Evolutionary conservation across 1,284 basidiomycete species (phyloP), one percentile per base, ranked within the genome.

Genomic region (Irpex lacteus): DNA sequence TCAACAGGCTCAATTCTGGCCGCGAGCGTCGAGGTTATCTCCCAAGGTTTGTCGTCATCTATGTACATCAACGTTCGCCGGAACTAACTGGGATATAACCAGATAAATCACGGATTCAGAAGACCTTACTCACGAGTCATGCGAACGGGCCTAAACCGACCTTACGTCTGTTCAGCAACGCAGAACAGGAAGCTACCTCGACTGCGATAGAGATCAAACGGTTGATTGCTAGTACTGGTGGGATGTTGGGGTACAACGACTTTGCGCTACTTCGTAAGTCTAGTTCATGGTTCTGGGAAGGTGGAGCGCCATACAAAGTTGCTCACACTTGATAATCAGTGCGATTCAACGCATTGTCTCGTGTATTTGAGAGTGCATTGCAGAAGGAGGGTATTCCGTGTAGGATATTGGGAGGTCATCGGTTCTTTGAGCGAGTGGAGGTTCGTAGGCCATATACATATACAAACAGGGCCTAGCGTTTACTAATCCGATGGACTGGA

Each of bases 381-480:
- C 92, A 94, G 73, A 88, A 86, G 65, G 87, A 89, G 67, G 84
- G 87, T 36, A 92, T 98, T 55, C 94, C 94, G 0, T 88, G 85
- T 70, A 80, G 88, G 56, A 84, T 97, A 60, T 82, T 97, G 7
- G 90, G 88, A 13, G 94, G 94, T 0, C 88, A 91, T 74, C 92
- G 90, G 74, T 96, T 96, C 83, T 96, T 96, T 71, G 92, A 96
- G 67, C 88, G 94, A 6, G 75, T 85, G 68, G 92, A 94, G 80
- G n/a, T n/a, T n/a, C n/a, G n/a, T n/a, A n/a, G n/a, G n/a, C n/a
- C n/a, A n/a, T n/a, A n/a, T n/a, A n/a, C n/a, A n/a, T n/a, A n/a
- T n/a, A n/a, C n/a, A n/a, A n/a, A n/a, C n/a, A n/a, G n/a, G n/a
- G n/a, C n/a, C n/a, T n/a, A n/a, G n/a, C n/a, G n/a, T n/a, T n/a